phyloP scores from a whole-genome alignment of 371 early-diverging fungal genomes.

The Mortierella sp. region DNA sequence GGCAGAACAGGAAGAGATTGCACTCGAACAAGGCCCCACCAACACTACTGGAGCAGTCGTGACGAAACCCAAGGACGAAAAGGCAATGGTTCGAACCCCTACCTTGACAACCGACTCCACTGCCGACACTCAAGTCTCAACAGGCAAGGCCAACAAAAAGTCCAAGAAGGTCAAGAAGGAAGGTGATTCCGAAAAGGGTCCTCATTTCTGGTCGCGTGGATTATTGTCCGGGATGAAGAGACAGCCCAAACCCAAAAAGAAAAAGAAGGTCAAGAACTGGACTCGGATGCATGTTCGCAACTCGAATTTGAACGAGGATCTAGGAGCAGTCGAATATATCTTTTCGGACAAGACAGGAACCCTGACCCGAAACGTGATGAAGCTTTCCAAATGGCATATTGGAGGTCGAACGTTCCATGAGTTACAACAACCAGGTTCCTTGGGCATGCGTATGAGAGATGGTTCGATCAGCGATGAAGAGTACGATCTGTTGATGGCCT shows the following conservation, averaged over 20 bases:
- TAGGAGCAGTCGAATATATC: conserved; percentile 84
- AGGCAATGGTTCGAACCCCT: background rate
- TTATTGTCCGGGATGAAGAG: background rate
- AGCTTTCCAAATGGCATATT: conserved; percentile 61
- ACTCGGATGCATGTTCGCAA: conserved; percentile 84
- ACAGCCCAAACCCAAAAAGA: conserved; percentile 18
- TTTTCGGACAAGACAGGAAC: conserved; percentile 97
- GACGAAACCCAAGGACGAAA: conserved; percentile 4
- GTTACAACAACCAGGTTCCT: conserved; percentile 44
- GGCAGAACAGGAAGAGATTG: conserved; percentile 49
- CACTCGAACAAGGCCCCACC: conserved; percentile 43
- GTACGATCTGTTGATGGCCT: conserved; percentile 49
- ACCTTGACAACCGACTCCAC: conserved; percentile 9
- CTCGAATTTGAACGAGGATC: conserved; percentile 62
- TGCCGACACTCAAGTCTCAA: background rate
- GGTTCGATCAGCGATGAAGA: conserved; percentile 50
- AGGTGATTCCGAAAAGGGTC: background rate
- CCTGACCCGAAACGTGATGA: conserved; percentile 85
- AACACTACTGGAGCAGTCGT: background rate
- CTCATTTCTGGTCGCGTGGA: conserved; percentile 17
- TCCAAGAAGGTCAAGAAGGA: background rate
- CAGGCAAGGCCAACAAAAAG: conserved; percentile 4
- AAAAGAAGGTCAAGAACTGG: conserved; percentile 52
- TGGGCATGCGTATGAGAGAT: conserved; percentile 45
- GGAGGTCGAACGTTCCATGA: conserved; percentile 49